Base-by-base conservation (phyloP, 148 eudicot species). In the Hydrangea macrophylla region DNA sequence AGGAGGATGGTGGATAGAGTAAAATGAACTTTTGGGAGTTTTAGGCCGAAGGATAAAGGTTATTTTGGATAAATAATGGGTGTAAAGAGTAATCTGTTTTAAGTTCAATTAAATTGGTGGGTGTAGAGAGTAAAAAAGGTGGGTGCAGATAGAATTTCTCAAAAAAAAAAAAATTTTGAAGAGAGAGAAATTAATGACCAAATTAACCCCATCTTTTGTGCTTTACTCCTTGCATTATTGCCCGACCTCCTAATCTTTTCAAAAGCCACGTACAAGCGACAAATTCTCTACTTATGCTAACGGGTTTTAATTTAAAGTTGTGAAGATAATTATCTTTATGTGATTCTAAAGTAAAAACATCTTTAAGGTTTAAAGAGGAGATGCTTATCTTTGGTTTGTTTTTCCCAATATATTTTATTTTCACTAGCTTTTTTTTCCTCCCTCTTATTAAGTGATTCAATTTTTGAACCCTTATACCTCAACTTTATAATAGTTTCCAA, bases 311-410 rank as follows among this genome's bases (percentile, higher is more conserved):
- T 48, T 58, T 70, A 74, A 70, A 72, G 71, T 64, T 39, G 67
- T 12, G 54, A 57, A 51, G 64, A 68, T 82, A 72, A 80, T 80
- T 6, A 75, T 77, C 84, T 75, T 79, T 48, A 60, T 57, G 42
- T 11, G 75, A 84, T 81, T 76, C 85, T 77, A 79, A 82, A 75
- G 84, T 71, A 65, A 70, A 62, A 64, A 50, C 35, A 66, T 70
- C 74, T 70, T 53, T 48, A 67, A 61, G 65, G 68, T 58, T 75
- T 50, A 67, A 74, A 73, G 66, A 65, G 17, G 44, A 72, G 68
- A 76, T 76, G 75, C 83, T 72, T 70, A 60, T 74, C 67, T 30
- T 56, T 53, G 26, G 17, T 42, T 11, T 42, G 2, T 57, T 50
- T 65, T 35, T 65, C 39, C 44, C 50, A 23, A 17, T 50, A 64